Conservation (phyloP, 257 asterid species). For the Ocimum tenuiflorum region DNA sequence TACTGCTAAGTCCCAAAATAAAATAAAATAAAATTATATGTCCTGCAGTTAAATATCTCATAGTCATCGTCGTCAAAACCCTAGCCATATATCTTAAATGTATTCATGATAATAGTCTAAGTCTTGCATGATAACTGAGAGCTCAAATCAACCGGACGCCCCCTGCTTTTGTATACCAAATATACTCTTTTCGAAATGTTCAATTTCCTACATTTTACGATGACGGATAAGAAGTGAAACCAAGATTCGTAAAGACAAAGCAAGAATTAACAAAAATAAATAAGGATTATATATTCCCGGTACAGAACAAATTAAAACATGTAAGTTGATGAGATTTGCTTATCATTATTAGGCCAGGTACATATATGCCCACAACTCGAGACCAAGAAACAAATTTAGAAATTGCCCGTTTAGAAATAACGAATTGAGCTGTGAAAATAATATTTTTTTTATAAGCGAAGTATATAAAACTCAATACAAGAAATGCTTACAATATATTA, state of each 20-base stretch:
- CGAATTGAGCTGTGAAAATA: not conserved
- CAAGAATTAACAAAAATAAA: too few relatives aligned
- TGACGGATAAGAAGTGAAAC: too few relatives aligned
- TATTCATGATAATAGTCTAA: too few relatives aligned
- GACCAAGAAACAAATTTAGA: not conserved
- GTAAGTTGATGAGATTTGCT: slow-evolving; percentile 3
- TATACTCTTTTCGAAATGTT: not conserved
- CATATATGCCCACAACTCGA: not conserved
- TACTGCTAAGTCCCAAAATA: not conserved
- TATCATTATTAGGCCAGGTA: slow-evolving; percentile 4
- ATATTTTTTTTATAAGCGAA: too few relatives aligned
- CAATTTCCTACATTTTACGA: too few relatives aligned
- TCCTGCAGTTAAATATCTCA: slow-evolving; percentile 13
- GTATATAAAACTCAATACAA: not conserved
- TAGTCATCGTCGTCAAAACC: too few relatives aligned
- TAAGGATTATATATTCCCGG: too few relatives aligned
- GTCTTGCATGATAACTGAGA: too few relatives aligned
- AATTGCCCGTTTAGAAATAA: not conserved
- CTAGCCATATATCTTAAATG: too few relatives aligned
- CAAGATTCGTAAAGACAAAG: too few relatives aligned
- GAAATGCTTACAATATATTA: not conserved
- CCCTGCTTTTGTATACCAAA: too few relatives aligned
- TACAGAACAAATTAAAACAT: not conserved
- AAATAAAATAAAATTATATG: not conserved
- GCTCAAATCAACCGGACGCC: too few relatives aligned